phyloP scores from a whole-genome alignment of 768 basidiomycete species.

The Porphyrellus cyaneotinctus region DNA sequence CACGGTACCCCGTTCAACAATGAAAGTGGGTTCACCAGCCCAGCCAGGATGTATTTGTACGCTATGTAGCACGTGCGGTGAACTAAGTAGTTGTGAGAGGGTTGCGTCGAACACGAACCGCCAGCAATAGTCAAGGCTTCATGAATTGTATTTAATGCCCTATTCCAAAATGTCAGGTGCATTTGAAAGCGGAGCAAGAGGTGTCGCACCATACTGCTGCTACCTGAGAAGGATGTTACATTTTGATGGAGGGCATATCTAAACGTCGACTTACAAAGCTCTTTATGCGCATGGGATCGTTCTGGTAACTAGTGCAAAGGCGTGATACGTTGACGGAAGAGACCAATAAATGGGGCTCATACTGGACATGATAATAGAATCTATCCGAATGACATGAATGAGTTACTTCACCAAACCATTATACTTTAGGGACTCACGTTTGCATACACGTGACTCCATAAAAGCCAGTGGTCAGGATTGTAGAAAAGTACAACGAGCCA shows the following conservation, averaged over 20 bases:
- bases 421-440: too few species aligned
- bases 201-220: not conserved
- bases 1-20: not conserved
- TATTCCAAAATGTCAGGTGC: not conserved
- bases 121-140: conserved; percentile 4
- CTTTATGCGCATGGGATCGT: conserved; percentile 3
- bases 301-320: conserved; percentile 1
- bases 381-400: not conserved
- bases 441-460: not conserved
- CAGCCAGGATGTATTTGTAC: conserved; percentile 7
- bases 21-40: not conserved
- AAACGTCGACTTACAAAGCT: conserved; percentile 3
- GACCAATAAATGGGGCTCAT: not conserved
- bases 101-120: conserved; percentile 3
- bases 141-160: conserved; percentile 4
- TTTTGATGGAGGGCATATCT: not conserved
- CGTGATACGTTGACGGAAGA: not conserved
- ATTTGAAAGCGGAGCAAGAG: too few species aligned
- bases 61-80: not conserved
- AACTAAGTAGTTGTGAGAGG: not conserved
- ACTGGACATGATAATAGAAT: conserved; percentile 13
- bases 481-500: not conserved
- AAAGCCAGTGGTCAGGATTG: not conserved
- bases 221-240: conserved; percentile 1
- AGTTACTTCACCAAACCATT: not conserved